Conservation (phyloP, 371 early-diverging fungal species). For the Vittaforma corneae region DNA sequence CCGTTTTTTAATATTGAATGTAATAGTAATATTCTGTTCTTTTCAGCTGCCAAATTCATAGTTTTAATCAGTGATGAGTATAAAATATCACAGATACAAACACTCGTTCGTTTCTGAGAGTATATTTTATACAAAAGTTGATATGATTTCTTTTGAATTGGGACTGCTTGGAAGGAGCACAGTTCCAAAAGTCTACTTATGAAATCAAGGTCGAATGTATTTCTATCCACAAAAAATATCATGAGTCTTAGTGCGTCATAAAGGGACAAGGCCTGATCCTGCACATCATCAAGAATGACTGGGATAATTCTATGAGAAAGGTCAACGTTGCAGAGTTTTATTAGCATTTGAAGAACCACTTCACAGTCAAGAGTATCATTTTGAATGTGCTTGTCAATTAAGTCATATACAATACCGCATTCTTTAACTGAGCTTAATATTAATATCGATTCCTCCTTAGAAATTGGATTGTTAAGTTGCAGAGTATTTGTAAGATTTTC, state of each 20-base stretch:
- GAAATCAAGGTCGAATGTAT: slow-evolving; percentile 8
- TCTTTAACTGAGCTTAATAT: slow-evolving; percentile 1
- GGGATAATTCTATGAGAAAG: background rate
- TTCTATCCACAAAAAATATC: slow-evolving; percentile 7
- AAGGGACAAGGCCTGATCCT: background rate
- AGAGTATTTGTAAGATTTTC: slow-evolving; percentile 2
- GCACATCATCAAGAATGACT: background rate
- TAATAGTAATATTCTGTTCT: slow-evolving; percentile 13
- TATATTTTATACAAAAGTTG: slow-evolving; percentile 1
- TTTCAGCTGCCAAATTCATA: background rate
- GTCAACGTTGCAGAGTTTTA: slow-evolving; percentile 1
- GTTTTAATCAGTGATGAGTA: background rate
- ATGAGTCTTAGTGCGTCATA: slow-evolving; percentile 20
- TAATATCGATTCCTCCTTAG: slow-evolving; percentile 1
- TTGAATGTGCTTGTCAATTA: slow-evolving; percentile 2
- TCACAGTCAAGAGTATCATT: slow-evolving; percentile 11
- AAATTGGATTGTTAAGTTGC: slow-evolving; percentile 3
- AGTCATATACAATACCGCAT: background rate
- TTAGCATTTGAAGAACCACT: slow-evolving; percentile 3
- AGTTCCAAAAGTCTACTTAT: background rate
- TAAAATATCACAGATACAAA: slow-evolving; percentile 17
- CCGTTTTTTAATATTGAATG: background rate
- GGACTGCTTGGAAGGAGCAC: background rate
- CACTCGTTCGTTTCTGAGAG: background rate
- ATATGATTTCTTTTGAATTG: slow-evolving; percentile 15